These are phyloP conservation scores for Podaxis carcinomalis DNA, from an alignment of 768 basidiomycete genomes.

Conservation along the genomic window DNA sequence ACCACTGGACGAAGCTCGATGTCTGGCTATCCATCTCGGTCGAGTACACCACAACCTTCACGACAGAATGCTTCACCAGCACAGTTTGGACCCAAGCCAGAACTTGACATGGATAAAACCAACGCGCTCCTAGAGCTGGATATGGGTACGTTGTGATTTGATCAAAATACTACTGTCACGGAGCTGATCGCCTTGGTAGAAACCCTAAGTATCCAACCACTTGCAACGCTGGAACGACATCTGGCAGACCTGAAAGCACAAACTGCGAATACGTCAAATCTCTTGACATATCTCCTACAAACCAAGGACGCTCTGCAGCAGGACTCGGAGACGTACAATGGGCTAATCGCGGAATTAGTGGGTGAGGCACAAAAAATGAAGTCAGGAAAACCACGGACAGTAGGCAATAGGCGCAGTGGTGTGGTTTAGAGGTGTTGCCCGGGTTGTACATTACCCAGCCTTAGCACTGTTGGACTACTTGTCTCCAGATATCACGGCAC, in stretches of 20 bases:
- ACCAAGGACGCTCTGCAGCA: constrained; percentile 78
- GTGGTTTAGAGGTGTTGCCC: background rate
- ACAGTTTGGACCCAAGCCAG: constrained; percentile 74
- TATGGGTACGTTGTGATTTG: constrained; percentile 44
- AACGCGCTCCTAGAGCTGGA: constrained; percentile 61
- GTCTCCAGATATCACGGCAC: background rate
- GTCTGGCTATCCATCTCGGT: constrained; percentile 44
- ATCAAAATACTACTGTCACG: background rate
- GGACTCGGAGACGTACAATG: constrained; percentile 87
- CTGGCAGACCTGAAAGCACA: constrained; percentile 66
- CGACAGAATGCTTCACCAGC: constrained; percentile 27
- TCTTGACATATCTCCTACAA: constrained; percentile 82
- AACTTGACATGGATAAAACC: constrained; percentile 63
- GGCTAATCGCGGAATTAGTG: constrained; percentile 88
- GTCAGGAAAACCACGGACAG: constrained; percentile 48
- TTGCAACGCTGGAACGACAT: constrained; percentile 60
- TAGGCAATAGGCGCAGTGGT: constrained; percentile 7
- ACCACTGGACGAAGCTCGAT: constrained; percentile 31
- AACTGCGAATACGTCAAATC: constrained; percentile 68
- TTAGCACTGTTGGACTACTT: no score
- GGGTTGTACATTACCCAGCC: background rate
- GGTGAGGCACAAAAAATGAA: constrained; percentile 86
- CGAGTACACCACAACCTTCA: constrained; percentile 43
- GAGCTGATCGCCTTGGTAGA: constrained; percentile 37
- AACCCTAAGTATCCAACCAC: constrained; percentile 64